These are phyloP conservation scores for Syzygium aqueum DNA, from an alignment of 345 rosid species.

Conservation along the genomic window DNA sequence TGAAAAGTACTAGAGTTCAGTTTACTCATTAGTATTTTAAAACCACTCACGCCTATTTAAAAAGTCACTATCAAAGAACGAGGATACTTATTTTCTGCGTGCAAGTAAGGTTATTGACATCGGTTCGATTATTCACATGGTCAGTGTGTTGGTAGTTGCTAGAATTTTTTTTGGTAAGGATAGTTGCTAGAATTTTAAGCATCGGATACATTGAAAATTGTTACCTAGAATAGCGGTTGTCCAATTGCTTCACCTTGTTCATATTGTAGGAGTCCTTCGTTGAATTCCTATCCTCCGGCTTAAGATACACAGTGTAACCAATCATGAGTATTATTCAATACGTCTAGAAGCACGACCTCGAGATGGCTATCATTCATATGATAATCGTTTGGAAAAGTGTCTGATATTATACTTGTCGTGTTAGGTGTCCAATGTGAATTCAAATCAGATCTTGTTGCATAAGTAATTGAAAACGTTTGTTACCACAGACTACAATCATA, in stretches of 20 bases:
- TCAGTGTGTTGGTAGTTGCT: background rate
- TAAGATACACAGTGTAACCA: background rate
- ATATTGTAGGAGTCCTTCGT: background rate
- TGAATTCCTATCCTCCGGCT: background rate
- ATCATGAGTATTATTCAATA: background rate
- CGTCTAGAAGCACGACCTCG: background rate
- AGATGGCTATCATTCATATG: background rate
- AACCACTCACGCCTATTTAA: background rate
- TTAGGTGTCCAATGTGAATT: background rate
- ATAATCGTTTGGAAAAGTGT: background rate
- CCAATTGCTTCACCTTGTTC: background rate
- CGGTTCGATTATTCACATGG: background rate
- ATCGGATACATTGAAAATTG: background rate
- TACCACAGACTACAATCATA: background rate
- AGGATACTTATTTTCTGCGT: background rate
- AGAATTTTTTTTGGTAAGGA: too few relatives aligned
- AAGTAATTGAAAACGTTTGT: background rate
- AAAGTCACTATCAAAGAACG: background rate
- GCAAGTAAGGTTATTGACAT: rapidly evolving
- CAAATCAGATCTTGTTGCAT: background rate
- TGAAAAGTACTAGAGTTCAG: too few relatives aligned
- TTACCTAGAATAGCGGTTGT: background rate
- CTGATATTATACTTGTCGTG: background rate
- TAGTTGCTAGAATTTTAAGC: background rate
- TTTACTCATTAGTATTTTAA: background rate